phyloP scores from a whole-genome alignment of 176 grass and related monocot genomes.

The Urochloa ruziziensis region DNA sequence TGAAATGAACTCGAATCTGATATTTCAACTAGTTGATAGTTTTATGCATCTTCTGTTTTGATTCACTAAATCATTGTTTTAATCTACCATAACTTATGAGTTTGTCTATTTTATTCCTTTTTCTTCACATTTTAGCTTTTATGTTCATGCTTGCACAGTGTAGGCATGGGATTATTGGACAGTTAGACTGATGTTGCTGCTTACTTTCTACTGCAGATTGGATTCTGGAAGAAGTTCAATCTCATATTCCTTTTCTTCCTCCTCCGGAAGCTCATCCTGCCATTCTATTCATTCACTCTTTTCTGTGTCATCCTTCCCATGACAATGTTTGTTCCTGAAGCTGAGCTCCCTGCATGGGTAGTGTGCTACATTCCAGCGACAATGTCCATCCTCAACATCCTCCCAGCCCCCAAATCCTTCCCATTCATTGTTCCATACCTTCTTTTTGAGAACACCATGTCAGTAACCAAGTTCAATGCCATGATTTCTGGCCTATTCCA shows the following conservation, averaged over 20 bases:
- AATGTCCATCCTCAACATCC: constrained; percentile 81
- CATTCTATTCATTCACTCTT: constrained; percentile 86
- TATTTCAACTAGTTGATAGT: not conserved
- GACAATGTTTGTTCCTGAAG: constrained; percentile 90
- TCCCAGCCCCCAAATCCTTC: constrained; percentile 72
- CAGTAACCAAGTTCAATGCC: constrained; percentile 91
- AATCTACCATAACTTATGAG: not conserved
- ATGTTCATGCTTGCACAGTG: not conserved
- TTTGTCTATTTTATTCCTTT: not conserved
- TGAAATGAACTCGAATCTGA: not conserved
- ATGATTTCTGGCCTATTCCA: constrained; percentile 91
- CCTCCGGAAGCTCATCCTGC: constrained; percentile 78
- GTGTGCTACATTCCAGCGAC: constrained; percentile 85
- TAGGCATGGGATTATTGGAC: constrained; percentile 6
- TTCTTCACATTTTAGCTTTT: not conserved
- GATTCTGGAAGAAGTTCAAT: constrained; percentile 89
- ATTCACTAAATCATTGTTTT: not conserved
- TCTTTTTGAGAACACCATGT: constrained; percentile 92
- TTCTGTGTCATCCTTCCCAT: constrained; percentile 86
- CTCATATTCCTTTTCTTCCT: constrained; percentile 93
- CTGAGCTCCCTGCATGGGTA: constrained; percentile 76
- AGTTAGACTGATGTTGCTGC: constrained; percentile 3
- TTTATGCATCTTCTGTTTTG: not conserved
- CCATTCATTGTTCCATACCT: constrained; percentile 87
- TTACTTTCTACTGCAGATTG: constrained; percentile 58